Conservation (phyloP, 2,329 filamentous ascomycete species). For the Sclerotinia borealis region DNA sequence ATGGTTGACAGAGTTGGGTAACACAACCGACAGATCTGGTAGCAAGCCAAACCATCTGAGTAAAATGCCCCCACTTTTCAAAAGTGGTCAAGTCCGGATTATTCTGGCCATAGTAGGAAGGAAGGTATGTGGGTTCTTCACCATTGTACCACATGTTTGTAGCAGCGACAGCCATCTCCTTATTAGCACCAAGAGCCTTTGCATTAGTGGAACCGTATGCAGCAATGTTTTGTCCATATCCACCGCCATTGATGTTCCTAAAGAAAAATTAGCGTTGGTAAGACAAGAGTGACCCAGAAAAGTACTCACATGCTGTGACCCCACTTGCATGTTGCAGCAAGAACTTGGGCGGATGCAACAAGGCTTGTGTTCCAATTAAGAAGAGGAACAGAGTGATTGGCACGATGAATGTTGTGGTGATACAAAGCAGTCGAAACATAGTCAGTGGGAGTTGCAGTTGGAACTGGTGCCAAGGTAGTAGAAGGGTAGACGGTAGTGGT, state of each 20-base stretch:
- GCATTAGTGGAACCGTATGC: constrained; percentile 46
- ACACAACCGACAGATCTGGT: constrained; percentile 57
- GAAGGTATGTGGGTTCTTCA: constrained; percentile 55
- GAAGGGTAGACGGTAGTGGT: constrained; percentile 12
- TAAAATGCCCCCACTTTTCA: constrained; percentile 65
- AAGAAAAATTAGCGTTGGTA: not conserved
- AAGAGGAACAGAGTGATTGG: constrained; percentile 11
- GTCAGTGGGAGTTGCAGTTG: constrained; percentile 11
- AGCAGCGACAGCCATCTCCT: constrained; percentile 58
- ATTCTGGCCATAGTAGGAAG: constrained; percentile 49
- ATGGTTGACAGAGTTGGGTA: constrained; percentile 46
- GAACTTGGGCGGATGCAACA: constrained; percentile 12
- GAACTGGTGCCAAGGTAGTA: constrained; percentile 8
- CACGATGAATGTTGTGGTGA: constrained; percentile 13
- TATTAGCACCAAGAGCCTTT: constrained; percentile 39
- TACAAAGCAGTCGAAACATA: constrained; percentile 12
- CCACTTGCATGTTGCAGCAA: constrained; percentile 15
- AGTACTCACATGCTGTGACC: constrained; percentile 53
- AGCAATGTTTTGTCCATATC: constrained; percentile 89
- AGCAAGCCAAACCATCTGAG: constrained; percentile 63
- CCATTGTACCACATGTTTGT: constrained; percentile 86
- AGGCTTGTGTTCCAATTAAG: constrained; percentile 7
- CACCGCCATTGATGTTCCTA: constrained; percentile 49
- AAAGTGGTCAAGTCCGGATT: constrained; percentile 58
- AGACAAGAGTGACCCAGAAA: not conserved